Evolutionary conservation across 768 basidiomycete genomes (phyloP).

Genomic region (Auriscalpium vulgare): DNA sequence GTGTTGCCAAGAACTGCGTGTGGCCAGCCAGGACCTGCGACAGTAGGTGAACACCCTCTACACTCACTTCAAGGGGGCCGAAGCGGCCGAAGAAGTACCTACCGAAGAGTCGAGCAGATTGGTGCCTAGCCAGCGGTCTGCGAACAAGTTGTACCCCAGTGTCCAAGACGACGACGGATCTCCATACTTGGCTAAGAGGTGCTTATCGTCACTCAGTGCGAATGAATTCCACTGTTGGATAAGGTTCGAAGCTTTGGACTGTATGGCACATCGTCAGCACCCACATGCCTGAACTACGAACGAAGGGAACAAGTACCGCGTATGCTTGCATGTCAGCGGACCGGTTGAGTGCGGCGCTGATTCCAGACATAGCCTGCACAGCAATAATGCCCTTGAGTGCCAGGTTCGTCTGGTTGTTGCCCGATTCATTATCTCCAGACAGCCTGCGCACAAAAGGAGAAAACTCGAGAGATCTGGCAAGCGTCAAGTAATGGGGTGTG

Average conservation of each 20-base stretch:
- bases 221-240: neutral
- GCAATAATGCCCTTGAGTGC: neutral
- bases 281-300: neutral
- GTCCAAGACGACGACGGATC: neutral
- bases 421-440: neutral
- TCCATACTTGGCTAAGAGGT: neutral
- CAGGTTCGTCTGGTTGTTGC: neutral
- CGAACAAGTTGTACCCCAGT: neutral
- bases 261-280: neutral
- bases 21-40: neutral
- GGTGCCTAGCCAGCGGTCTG: constrained; percentile 19
- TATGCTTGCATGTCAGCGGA: neutral
- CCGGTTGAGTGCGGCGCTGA: neutral
- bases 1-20: neutral
- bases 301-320: neutral
- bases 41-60: neutral
- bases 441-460: neutral
- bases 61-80: neutral
- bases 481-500: neutral
- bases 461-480: neutral
- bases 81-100: neutral
- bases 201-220: neutral
- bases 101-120: constrained; percentile 33
- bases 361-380: neutral
- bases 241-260: neutral